Conservation (phyloP, 192 early-diverging fungal species). For the Coemansia sp. region DNA sequence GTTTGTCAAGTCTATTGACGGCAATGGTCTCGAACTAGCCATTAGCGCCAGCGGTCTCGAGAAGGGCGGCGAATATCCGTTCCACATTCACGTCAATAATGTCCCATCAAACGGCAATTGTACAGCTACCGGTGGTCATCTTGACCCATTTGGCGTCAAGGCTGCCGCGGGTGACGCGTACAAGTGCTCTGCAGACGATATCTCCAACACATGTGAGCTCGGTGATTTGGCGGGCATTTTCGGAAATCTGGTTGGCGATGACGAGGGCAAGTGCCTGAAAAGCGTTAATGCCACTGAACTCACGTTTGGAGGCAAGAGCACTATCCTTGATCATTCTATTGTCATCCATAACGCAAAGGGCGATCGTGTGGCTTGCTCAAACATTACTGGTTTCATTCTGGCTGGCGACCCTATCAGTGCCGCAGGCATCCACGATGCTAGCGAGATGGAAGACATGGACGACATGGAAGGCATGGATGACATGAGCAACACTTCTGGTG, state of each 20-base stretch:
- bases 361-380: slow-evolving; percentile 58
- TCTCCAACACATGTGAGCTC: slow-evolving; percentile 52
- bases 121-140: slow-evolving; percentile 51
- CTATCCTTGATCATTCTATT: slow-evolving; percentile 58
- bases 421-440: background rate
- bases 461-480: background rate
- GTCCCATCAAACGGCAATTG: slow-evolving; percentile 52
- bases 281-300: slow-evolving; percentile 45
- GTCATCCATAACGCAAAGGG: slow-evolving; percentile 58
- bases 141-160: slow-evolving; percentile 36
- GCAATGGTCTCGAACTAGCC: slow-evolving; percentile 24
- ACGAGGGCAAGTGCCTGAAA: slow-evolving; percentile 18
- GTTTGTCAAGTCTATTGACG: slow-evolving; percentile 17
- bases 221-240: slow-evolving; percentile 61
- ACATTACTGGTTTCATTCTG: slow-evolving; percentile 49
- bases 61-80: slow-evolving; percentile 30
- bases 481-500: background rate
- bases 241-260: slow-evolving; percentile 51
- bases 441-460: background rate
- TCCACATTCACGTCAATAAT: slow-evolving; percentile 46
- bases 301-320: slow-evolving; percentile 41
- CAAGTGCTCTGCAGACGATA: slow-evolving; percentile 33
- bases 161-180: slow-evolving; percentile 14
- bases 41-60: slow-evolving; percentile 37
- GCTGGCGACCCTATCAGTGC: slow-evolving; percentile 10